phyloP scores from a whole-genome alignment of 2,329 filamentous ascomycete species.

The Cladosporium sp. region DNA sequence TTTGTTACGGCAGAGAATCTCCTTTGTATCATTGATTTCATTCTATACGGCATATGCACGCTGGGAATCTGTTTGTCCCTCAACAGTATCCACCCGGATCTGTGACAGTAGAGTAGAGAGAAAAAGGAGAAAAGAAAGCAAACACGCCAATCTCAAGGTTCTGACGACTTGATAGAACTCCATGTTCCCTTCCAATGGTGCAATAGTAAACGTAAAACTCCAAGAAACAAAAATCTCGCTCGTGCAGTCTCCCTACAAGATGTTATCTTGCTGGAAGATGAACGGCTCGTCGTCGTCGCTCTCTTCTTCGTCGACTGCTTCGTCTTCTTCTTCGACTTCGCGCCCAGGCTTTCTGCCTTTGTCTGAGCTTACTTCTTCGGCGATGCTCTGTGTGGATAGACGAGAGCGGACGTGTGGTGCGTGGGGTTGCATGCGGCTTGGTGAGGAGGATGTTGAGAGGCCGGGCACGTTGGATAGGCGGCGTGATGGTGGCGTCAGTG shows the following conservation, averaged over 20 bases:
- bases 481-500: constrained; percentile 72
- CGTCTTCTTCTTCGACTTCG: constrained; percentile 19
- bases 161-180: background rate
- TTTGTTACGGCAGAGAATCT: background rate
- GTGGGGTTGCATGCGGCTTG: constrained; percentile 83
- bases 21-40: constrained; percentile 4
- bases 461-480: constrained; percentile 63
- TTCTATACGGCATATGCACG: constrained; percentile 10
- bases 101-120: background rate
- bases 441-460: constrained; percentile 80
- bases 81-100: background rate
- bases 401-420: constrained; percentile 90
- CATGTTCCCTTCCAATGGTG: background rate
- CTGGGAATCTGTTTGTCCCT: background rate
- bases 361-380: constrained; percentile 44
- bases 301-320: constrained; percentile 12
- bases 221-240: background rate
- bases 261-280: constrained; percentile 21
- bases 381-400: constrained; percentile 85
- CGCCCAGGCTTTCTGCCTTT: constrained; percentile 18
- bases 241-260: background rate
- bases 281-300: constrained; percentile 27
- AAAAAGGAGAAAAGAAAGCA: background rate
- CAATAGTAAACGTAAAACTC: background rate
- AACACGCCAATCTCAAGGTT: background rate